Percentiles rank a stretch among this genome's conserved stretches.
Evolutionary conservation across 2,329 filamentous ascomycete genomes (phyloP).

Genomic region (Botrytis pseudocinerea): DNA sequence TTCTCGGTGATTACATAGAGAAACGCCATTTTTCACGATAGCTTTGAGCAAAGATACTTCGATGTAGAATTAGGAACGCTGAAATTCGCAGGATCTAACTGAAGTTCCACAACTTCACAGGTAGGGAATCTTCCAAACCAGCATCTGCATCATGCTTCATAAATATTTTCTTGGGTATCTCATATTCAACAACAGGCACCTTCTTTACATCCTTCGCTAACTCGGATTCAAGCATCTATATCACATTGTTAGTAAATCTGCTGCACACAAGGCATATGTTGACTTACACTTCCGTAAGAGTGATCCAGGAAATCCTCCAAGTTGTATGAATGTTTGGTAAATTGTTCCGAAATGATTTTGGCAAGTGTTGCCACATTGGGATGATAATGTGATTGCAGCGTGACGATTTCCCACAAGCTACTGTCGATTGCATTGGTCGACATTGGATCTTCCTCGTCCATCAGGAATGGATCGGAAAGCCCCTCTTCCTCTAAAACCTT

Average conservation of each 20-base stretch:
- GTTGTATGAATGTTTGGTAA: conserved; percentile 92
- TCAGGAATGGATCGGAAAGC: conserved; percentile 72
- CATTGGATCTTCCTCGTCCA: conserved; percentile 77
- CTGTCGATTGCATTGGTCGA: conserved; percentile 86
- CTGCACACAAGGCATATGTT: not conserved
- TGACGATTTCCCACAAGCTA: conserved; percentile 91
- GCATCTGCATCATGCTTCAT: conserved; percentile 49
- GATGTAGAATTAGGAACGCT: conserved; percentile 5
- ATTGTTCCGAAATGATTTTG: conserved; percentile 93
- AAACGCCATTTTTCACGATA: conserved; percentile 16
- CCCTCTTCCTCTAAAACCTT: conserved; percentile 61
- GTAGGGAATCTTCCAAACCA: conserved; percentile 53
- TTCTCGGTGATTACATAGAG: conserved; percentile 21
- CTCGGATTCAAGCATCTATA: conserved; percentile 78
- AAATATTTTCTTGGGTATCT: conserved; percentile 65
- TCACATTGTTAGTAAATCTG: conserved; percentile 40
- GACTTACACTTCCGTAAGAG: conserved; percentile 76
- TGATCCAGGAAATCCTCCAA: conserved; percentile 98
- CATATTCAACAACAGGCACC: conserved; percentile 84
- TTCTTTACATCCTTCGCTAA: conserved; percentile 82
- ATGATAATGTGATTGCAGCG: conserved; percentile 89
- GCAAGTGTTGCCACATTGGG: conserved; percentile 93
- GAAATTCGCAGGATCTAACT: conserved; percentile 24
- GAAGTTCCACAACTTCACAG: conserved; percentile 65
- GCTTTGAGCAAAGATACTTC: not conserved